Evolutionary conservation across 2,329 filamentous ascomycete genomes (phyloP).

Genomic region (Fusarium irregulare): DNA sequence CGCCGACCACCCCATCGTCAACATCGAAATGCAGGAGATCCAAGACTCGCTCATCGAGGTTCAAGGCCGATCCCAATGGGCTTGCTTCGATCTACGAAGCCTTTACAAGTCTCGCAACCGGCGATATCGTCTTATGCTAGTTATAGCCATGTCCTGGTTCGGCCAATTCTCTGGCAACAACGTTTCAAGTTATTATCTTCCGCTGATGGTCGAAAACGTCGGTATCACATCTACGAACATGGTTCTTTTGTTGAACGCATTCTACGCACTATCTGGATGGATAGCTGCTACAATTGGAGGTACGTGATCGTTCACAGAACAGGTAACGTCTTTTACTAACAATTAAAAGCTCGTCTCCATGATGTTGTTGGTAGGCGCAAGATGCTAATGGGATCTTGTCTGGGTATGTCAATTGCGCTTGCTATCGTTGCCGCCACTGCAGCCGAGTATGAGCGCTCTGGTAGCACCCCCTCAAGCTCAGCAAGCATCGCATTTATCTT

Average conservation of each 20-base stretch:
- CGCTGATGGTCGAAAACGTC: constrained; percentile 8
- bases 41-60: background rate
- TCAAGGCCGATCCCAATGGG: constrained; percentile 4
- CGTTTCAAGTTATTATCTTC: constrained; percentile 18
- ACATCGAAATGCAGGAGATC: constrained; percentile 14
- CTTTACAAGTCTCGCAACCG: constrained; percentile 3
- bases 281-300: constrained; percentile 14
- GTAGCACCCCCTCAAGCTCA: constrained; percentile 1
- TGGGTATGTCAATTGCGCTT: constrained; percentile 5
- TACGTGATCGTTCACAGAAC: background rate
- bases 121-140: constrained; percentile 3
- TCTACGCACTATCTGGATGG: constrained; percentile 15
- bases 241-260: constrained; percentile 4
- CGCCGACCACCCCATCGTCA: constrained; percentile 1
- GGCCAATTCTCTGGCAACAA: constrained; percentile 11
- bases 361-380: constrained; percentile 11
- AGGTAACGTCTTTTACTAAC: background rate
- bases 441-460: constrained; percentile 4
- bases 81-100: constrained; percentile 10
- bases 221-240: constrained; percentile 8
- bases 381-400: constrained; percentile 17
- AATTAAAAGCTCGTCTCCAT: constrained; percentile 3
- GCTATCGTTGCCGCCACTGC: constrained; percentile 8
- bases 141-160: constrained; percentile 20
- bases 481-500: constrained; percentile 19